Conservation (phyloP, 371 early-diverging fungal species). For the Dinochytrium kinnereticum region DNA sequence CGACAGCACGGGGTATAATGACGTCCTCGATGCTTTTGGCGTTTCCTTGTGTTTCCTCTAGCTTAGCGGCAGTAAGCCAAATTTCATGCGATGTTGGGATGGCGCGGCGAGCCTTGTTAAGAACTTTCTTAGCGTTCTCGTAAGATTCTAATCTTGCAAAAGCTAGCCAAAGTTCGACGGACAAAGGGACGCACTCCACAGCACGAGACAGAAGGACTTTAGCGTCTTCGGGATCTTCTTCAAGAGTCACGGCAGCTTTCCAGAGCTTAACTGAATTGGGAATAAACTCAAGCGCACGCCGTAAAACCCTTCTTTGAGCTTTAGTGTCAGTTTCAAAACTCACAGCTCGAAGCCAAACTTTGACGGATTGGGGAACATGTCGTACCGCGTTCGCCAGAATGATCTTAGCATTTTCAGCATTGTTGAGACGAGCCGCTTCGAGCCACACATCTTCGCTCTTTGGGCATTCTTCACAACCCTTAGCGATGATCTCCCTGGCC, state of each 20-base stretch:
- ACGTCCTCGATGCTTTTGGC: constrained; percentile 68
- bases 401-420: constrained; percentile 80
- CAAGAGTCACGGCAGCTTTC: constrained; percentile 90
- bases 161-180: constrained; percentile 95
- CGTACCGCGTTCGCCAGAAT: constrained; percentile 91
- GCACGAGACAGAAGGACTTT: constrained; percentile 88
- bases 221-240: constrained; percentile 92
- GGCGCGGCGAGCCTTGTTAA: constrained; percentile 86
- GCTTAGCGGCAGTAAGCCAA: constrained; percentile 93
- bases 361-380: constrained; percentile 87
- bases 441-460: constrained; percentile 96
- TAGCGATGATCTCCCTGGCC: constrained; percentile 82
- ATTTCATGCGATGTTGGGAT: constrained; percentile 92
- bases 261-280: constrained; percentile 92
- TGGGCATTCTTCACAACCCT: constrained; percentile 92
- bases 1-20: constrained; percentile 71
- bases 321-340: constrained; percentile 79
- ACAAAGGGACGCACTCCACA: constrained; percentile 88
- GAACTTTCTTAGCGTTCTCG: constrained; percentile 85
- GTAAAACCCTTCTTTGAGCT: constrained; percentile 82
- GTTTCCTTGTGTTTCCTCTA: constrained; percentile 86
- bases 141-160: constrained; percentile 89
- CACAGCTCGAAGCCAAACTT: constrained; percentile 92
- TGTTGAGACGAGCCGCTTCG: constrained; percentile 91
- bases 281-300: constrained; percentile 92